Evolutionary conservation across 805 yeast species (phyloP).

Genomic region (Metschnikowia lachancei): DNA sequence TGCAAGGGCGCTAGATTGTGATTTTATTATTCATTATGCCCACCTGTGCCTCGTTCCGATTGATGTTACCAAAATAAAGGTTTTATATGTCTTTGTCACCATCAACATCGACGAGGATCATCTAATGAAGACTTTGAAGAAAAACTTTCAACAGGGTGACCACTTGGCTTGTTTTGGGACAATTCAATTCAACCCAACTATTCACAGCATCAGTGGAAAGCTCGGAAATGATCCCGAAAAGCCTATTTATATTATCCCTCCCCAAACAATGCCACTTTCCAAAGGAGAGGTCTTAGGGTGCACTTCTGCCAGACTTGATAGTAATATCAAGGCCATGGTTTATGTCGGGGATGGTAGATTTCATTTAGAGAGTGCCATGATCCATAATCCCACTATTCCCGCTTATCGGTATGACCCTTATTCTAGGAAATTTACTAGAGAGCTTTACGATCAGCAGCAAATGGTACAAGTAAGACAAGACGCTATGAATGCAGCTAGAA

Average conservation of each 20-base stretch:
- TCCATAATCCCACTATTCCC: constrained; percentile 88
- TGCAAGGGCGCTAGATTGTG: constrained; percentile 90
- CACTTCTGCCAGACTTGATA: constrained; percentile 79
- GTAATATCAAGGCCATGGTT: constrained; percentile 70
- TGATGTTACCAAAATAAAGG: constrained; percentile 86
- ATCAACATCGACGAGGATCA: constrained; percentile 84
- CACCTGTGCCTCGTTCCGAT: constrained; percentile 96
- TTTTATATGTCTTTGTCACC: constrained; percentile 92
- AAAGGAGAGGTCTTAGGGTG: constrained; percentile 97
- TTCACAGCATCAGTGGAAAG: constrained; percentile 70
- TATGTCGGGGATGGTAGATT: constrained; percentile 96
- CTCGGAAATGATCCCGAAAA: constrained; percentile 49
- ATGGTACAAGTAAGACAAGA: constrained; percentile 69
- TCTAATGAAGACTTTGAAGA: constrained; percentile 68
- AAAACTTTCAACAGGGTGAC: constrained; percentile 63
- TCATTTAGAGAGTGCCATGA: constrained; percentile 94
- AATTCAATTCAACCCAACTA: constrained; percentile 93
- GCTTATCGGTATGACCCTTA: constrained; percentile 96
- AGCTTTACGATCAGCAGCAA: constrained; percentile 82
- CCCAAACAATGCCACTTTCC: constrained; percentile 89
- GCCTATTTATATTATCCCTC: constrained; percentile 67
- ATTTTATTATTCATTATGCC: constrained; percentile 92
- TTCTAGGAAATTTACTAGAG: constrained; percentile 84
- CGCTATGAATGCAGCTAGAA: constrained; percentile 64
- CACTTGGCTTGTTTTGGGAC: constrained; percentile 88